These are phyloP conservation scores for Phoma sp. DNA, from an alignment of 2,329 filamentous ascomycete species.

Conservation along the genomic window DNA sequence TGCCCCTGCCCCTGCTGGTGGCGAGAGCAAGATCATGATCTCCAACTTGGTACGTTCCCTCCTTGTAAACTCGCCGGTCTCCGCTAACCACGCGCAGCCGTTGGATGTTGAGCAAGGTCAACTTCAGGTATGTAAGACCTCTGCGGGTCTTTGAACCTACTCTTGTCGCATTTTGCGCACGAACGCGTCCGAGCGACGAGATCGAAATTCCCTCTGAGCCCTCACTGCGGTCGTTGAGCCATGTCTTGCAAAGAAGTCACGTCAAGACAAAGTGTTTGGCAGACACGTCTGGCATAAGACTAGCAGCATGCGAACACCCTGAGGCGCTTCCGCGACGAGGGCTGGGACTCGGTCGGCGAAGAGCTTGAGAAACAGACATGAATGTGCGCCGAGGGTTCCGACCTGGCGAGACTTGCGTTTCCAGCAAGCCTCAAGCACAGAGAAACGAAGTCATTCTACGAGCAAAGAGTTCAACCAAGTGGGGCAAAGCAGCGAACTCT, in stretches of 20 bases:
- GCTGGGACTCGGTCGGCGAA: slow-evolving; percentile 26
- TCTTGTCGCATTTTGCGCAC: slow-evolving; percentile 40
- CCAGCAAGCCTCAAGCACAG: slow-evolving; percentile 19
- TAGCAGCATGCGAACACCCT: slow-evolving; percentile 42
- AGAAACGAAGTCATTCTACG: slow-evolving; percentile 18
- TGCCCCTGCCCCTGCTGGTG: slow-evolving; percentile 65
- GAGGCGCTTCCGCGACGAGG: slow-evolving; percentile 35
- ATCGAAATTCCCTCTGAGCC: slow-evolving; percentile 24
- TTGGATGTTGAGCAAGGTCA: slow-evolving; percentile 94
- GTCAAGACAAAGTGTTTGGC: slow-evolving; percentile 37
- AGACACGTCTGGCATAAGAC: slow-evolving; percentile 38
- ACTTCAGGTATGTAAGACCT: slow-evolving; percentile 99
- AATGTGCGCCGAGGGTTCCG: slow-evolving; percentile 21
- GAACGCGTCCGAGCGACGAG: slow-evolving; percentile 42
- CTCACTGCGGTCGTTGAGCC: slow-evolving; percentile 33
- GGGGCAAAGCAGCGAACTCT: slow-evolving; percentile 27
- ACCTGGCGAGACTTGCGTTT: slow-evolving; percentile 21
- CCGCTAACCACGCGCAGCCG: slow-evolving; percentile 70
- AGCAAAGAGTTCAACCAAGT: slow-evolving; percentile 16
- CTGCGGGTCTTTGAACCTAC: slow-evolving; percentile 54
- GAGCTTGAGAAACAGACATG: slow-evolving; percentile 21
- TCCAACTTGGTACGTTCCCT: slow-evolving; percentile 85
- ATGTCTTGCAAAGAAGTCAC: slow-evolving; percentile 38
- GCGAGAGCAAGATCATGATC: slow-evolving; percentile 96
- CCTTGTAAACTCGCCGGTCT: background rate